phyloP scores from a whole-genome alignment of 176 grass and related monocot species.

The Poa pratensis region DNA sequence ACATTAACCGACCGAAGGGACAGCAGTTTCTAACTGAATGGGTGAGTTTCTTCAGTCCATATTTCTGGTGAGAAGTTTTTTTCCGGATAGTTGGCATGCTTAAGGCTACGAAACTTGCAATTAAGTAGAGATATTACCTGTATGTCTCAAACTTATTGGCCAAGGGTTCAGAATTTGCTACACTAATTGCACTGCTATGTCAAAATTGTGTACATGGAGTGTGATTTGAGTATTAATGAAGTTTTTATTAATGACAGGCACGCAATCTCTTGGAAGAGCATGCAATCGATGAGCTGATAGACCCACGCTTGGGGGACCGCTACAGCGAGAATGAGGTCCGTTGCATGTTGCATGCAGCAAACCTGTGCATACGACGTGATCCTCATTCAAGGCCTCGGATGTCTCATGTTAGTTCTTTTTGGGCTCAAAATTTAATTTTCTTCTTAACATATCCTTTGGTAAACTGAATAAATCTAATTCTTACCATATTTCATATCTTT shows the following conservation, averaged over 20 bases:
- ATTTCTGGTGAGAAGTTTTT: neutral
- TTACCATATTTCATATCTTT: neutral
- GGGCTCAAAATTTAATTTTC: neutral
- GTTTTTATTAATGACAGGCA: slow-evolving; percentile 54
- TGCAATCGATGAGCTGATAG: slow-evolving; percentile 68
- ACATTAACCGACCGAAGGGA: slow-evolving; percentile 94
- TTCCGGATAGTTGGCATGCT: slow-evolving; percentile 17
- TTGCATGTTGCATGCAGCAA: slow-evolving; percentile 91
- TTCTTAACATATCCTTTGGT: neutral
- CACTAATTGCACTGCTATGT: neutral
- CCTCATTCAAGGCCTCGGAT: slow-evolving; percentile 93
- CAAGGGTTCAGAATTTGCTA: neutral
- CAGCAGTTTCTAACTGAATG: slow-evolving; percentile 98
- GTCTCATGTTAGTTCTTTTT: slow-evolving; percentile 70
- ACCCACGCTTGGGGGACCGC: slow-evolving; percentile 67
- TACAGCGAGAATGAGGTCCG: slow-evolving; percentile 79
- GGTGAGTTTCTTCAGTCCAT: slow-evolving; percentile 55
- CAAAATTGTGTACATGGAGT: neutral
- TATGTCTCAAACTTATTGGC: neutral
- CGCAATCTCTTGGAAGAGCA: slow-evolving; percentile 73
- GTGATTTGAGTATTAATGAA: slow-evolving; percentile 22
- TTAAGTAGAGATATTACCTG: neutral
- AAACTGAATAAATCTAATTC: slow-evolving; percentile 5
- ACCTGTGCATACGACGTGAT: slow-evolving; percentile 82
- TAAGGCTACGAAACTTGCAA: neutral